Evolutionary conservation across 2,329 filamentous ascomycete genomes (phyloP).

Genomic region (Cryphonectria japonica): DNA sequence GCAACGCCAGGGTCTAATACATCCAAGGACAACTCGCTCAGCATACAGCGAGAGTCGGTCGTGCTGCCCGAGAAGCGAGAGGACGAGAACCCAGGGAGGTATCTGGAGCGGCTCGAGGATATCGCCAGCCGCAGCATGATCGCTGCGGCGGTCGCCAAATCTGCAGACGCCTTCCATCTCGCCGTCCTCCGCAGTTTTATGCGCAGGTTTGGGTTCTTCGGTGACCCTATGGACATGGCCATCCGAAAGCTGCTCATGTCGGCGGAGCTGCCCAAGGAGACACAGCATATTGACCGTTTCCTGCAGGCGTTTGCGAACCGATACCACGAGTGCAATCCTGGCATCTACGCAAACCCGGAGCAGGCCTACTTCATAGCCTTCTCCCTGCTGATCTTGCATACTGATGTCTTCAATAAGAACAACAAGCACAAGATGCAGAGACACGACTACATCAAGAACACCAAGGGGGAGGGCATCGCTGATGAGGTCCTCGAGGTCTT

Average conservation of each 20-base stretch:
- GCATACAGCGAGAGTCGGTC: slow-evolving; percentile 71
- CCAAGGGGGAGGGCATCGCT: slow-evolving; percentile 86
- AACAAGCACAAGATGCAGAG: slow-evolving; percentile 99
- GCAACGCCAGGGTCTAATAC: slow-evolving; percentile 70
- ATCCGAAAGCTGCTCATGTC: slow-evolving; percentile 96
- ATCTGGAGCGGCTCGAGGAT: slow-evolving; percentile 82
- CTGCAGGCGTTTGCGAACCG: slow-evolving; percentile 93
- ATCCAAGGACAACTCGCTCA: slow-evolving; percentile 84
- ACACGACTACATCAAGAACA: slow-evolving; percentile 92
- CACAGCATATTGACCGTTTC: slow-evolving; percentile 95
- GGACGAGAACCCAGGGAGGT: slow-evolving; percentile 87
- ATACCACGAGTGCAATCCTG: slow-evolving; percentile 97
- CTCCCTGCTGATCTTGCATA: slow-evolving; percentile 93
- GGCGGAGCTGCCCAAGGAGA: slow-evolving; percentile 93
- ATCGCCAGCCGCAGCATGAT: slow-evolving; percentile 80
- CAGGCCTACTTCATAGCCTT: slow-evolving; percentile 99
- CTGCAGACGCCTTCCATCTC: slow-evolving; percentile 79
- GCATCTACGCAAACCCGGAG: slow-evolving; percentile 87
- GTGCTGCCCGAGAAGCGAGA: slow-evolving; percentile 79
- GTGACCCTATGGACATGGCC: slow-evolving; percentile 97
- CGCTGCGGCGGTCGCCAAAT: slow-evolving; percentile 83
- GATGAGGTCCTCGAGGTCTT: slow-evolving; percentile 94
- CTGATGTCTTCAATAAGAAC: slow-evolving; percentile 99
- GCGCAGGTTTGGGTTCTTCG: slow-evolving; percentile 92
- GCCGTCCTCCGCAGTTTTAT: slow-evolving; percentile 92